A percentile compares a stretch with the other conserved stretches of the same genome.
phyloP scores from a whole-genome alignment of 805 yeast genomes.

The Candida krabiensis region DNA sequence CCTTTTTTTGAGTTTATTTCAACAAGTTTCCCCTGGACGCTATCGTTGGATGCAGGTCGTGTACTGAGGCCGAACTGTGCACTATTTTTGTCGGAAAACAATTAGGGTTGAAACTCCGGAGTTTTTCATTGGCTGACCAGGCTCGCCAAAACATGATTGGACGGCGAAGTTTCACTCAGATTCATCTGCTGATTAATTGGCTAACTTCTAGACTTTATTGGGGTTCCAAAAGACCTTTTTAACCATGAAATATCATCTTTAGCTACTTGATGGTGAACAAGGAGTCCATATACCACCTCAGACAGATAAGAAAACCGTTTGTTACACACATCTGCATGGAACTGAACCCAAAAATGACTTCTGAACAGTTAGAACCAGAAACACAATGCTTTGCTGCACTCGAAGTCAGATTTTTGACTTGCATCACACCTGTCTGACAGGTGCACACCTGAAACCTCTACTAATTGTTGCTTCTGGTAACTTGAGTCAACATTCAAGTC shows the following conservation, averaged over 20 bases:
- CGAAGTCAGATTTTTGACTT: slow-evolving; percentile 8
- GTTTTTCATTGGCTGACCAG: slow-evolving; percentile 7
- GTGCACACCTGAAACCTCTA: slow-evolving; percentile 10
- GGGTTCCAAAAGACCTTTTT: too few relatives aligned
- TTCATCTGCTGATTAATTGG: too few relatives aligned
- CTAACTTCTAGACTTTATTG: too few relatives aligned
- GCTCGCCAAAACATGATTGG: slow-evolving; percentile 2
- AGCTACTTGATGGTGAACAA: too few relatives aligned
- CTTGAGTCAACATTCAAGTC: neutral
- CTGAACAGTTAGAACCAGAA: too few relatives aligned
- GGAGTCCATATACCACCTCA: too few relatives aligned
- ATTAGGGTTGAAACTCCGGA: slow-evolving; percentile 6
- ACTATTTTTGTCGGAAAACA: neutral
- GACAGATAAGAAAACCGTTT: slow-evolving; percentile 5
- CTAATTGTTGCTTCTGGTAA: neutral
- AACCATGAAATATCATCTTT: too few relatives aligned
- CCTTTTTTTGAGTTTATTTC: too few relatives aligned
- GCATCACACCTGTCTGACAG: neutral
- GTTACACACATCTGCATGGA: too few relatives aligned
- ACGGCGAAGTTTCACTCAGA: too few relatives aligned
- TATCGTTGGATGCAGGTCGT: too few relatives aligned
- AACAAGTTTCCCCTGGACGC: too few relatives aligned
- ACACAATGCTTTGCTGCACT: slow-evolving; percentile 13
- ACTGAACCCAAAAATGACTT: neutral
- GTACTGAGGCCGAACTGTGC: neutral